Evolutionary conservation across 306 rosid genomes (phyloP).

Genomic region (Quercus glauca): DNA sequence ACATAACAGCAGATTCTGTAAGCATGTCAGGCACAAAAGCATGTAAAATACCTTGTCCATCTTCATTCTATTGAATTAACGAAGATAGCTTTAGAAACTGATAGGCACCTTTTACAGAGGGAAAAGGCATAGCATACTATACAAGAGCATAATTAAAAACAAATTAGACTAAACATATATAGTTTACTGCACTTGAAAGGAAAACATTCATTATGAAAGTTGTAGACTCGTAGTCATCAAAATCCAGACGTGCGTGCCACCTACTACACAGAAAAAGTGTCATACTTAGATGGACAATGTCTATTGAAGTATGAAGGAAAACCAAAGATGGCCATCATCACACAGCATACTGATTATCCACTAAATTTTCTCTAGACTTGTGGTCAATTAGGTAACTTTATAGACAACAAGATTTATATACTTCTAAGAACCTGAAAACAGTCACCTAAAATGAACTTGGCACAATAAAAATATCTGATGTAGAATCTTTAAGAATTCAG

Average conservation of each 20-base stretch:
- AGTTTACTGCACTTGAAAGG: background rate
- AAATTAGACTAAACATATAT: slow-evolving; percentile 5
- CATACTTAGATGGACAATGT: no score
- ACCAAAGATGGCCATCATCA: background rate
- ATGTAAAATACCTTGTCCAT: no score
- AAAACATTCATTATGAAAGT: background rate
- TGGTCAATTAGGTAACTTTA: background rate
- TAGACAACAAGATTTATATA: background rate
- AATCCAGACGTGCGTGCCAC: no score
- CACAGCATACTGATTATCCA: background rate
- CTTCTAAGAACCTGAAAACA: background rate
- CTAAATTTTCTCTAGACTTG: background rate
- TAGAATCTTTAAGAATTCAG: no score
- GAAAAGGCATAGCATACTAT: background rate
- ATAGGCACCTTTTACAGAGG: background rate
- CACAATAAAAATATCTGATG: background rate
- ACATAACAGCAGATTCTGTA: no score
- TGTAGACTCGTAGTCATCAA: background rate
- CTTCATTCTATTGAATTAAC: no score
- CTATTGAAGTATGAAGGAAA: background rate
- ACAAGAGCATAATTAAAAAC: background rate
- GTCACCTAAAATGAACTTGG: background rate
- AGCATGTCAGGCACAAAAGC: no score
- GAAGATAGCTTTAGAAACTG: background rate
- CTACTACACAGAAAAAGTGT: background rate